Conservation (phyloP, 1,139 yeast genomes). For the Lodderomyces theae region DNA sequence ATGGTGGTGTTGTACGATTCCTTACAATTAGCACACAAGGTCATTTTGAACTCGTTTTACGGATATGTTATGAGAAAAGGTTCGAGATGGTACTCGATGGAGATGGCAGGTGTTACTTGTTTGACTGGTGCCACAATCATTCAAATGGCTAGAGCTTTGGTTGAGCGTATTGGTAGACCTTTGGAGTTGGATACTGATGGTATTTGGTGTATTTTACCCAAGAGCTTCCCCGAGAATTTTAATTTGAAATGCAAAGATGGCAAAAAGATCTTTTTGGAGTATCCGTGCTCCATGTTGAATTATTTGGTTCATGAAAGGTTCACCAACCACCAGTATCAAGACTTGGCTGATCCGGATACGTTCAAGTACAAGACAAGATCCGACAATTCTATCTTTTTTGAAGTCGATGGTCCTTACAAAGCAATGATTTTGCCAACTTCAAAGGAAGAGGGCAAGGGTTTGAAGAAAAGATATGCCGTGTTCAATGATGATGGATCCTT, state of each 20-base stretch:
- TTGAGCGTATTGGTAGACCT: constrained; percentile 95
- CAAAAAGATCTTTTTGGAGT: constrained; percentile 72
- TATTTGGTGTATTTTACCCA: constrained; percentile 97
- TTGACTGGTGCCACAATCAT: constrained; percentile 96
- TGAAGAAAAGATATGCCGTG: constrained; percentile 95
- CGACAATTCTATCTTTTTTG: constrained; percentile 95
- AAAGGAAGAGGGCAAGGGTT: constrained; percentile 94
- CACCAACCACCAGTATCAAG: constrained; percentile 94
- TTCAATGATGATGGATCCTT: constrained; percentile 91
- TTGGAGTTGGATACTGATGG: constrained; percentile 98
- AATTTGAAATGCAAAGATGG: constrained; percentile 73
- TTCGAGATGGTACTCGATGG: constrained; percentile 99
- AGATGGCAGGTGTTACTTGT: constrained; percentile 99
- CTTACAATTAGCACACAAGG: constrained; percentile 93
- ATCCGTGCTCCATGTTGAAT: constrained; percentile 96
- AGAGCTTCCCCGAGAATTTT: constrained; percentile 88
- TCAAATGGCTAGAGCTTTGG: constrained; percentile 91
- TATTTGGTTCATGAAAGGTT: constrained; percentile 87
- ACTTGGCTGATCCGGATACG: constrained; percentile 64
- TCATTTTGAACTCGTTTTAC: constrained; percentile 91
- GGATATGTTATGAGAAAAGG: constrained; percentile 99
- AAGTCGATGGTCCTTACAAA: constrained; percentile 97
- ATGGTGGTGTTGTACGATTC: constrained; percentile 95
- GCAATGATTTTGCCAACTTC: constrained; percentile 98
- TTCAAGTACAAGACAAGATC: constrained; percentile 73